Conservation (phyloP, 176 grass and related monocot genomes). For the Aegilops sharonensis region DNA sequence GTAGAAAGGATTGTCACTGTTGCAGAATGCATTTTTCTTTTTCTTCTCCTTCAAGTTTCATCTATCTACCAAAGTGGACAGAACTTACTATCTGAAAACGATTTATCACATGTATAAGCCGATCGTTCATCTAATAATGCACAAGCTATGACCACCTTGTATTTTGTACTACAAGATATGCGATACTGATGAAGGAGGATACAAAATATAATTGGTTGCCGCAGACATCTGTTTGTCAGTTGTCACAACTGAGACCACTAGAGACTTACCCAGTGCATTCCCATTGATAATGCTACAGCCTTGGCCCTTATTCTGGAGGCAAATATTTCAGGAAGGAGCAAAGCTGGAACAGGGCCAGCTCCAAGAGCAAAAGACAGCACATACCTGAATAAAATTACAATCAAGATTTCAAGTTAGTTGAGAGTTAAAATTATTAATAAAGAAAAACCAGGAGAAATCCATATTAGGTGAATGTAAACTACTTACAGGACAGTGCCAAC, state of each 20-base stretch:
- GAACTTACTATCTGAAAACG: not conserved
- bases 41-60: not conserved
- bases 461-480: conserved; percentile 7
- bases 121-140: not conserved
- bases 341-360: conserved; percentile 89
- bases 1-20: not conserved
- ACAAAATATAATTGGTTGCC: not conserved
- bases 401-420: conserved; percentile 21
- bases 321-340: conserved; percentile 98
- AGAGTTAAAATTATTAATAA: not conserved
- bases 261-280: conserved; percentile 97
- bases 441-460: not conserved
- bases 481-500: conserved; percentile 92
- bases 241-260: not conserved
- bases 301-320: conserved; percentile 98
- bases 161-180: conserved; percentile 5
- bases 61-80: not conserved
- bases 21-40: not conserved
- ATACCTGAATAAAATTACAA: conserved; percentile 57
- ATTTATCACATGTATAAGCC: not conserved
- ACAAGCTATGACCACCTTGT: not conserved
- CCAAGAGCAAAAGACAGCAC: conserved; percentile 95
- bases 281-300: conserved; percentile 91
- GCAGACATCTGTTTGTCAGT: not conserved
- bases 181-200: not conserved